Evolutionary conservation across 1,284 basidiomycete species (phyloP).

Genomic region (Apiotrichum mycotoxinovorans): DNA sequence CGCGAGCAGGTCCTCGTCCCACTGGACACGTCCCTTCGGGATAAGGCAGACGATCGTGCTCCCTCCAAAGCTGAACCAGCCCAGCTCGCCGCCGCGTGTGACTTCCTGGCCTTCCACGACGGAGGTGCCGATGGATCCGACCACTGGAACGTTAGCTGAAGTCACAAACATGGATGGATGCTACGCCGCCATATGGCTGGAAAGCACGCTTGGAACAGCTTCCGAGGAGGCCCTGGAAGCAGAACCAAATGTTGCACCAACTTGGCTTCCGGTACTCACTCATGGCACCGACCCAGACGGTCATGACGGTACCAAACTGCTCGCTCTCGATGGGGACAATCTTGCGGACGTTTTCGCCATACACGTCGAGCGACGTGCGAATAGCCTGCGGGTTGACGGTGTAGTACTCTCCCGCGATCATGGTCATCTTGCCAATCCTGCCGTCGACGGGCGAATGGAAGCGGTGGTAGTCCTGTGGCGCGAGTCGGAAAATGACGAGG

Average conservation of each 20-base stretch:
- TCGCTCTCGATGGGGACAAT: constrained; percentile 82
- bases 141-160: constrained; percentile 56
- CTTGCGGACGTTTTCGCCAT: constrained; percentile 88
- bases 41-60: constrained; percentile 85
- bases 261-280: constrained; percentile 46
- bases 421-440: constrained; percentile 70
- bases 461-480: constrained; percentile 93
- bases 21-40: constrained; percentile 72
- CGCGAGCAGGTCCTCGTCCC: constrained; percentile 86
- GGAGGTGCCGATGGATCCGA: constrained; percentile 79
- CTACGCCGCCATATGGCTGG: no score
- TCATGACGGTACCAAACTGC: constrained; percentile 82
- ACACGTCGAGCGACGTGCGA: constrained; percentile 68
- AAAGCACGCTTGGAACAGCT: background rate
- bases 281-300: constrained; percentile 86
- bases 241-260: no score
- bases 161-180: no score
- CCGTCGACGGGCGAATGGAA: constrained; percentile 93
- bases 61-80: constrained; percentile 90
- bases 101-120: constrained; percentile 77
- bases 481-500: constrained; percentile 74
- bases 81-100: constrained; percentile 80
- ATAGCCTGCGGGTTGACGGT: constrained; percentile 67
- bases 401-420: constrained; percentile 83
- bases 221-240: background rate